Evolutionary conservation across 140 eudicot species (phyloP).

Genomic region (Stevia rebaudiana): DNA sequence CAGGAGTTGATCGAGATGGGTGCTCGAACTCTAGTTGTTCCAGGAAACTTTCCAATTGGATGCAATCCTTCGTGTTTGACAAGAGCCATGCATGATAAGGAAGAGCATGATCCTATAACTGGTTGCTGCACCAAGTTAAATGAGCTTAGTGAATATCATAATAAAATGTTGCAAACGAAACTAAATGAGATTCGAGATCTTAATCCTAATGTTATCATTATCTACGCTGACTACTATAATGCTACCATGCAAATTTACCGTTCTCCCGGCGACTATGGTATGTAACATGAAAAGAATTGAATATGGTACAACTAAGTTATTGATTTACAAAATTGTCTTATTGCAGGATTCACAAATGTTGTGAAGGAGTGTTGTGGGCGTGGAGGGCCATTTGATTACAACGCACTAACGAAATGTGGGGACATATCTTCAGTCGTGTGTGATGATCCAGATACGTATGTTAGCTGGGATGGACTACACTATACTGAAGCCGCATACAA

Average conservation of each 20-base stretch:
- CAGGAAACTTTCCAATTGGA: slow-evolving; percentile 38
- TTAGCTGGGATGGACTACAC: slow-evolving; percentile 40
- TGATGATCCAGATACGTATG: slow-evolving; percentile 18
- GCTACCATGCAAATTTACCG: slow-evolving; percentile 5
- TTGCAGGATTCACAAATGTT: slow-evolving; percentile 22
- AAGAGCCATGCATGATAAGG: neutral
- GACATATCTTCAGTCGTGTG: neutral
- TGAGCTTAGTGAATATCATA: slow-evolving; percentile 22
- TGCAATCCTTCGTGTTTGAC: slow-evolving; percentile 20
- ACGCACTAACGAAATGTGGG: slow-evolving; percentile 14
- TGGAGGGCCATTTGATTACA: slow-evolving; percentile 26
- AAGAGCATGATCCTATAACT: slow-evolving; percentile 18
- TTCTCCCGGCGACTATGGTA: slow-evolving; percentile 12
- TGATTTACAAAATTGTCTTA: neutral
- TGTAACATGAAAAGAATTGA: neutral
- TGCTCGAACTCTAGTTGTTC: slow-evolving; percentile 23
- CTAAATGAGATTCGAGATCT: slow-evolving; percentile 12
- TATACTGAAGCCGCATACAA: slow-evolving; percentile 30
- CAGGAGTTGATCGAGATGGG: slow-evolving; percentile 21
- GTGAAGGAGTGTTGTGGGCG: slow-evolving; percentile 37
- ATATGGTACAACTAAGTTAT: neutral
- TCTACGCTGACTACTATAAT: slow-evolving; percentile 34
- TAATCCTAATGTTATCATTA: slow-evolving; percentile 29
- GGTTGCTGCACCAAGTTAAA: slow-evolving; percentile 20
- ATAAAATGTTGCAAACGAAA: slow-evolving; percentile 19